A percentile compares a stretch with the other conserved stretches of the same genome.
These are phyloP conservation scores for Fusarium chuoi DNA, from an alignment of 2,329 filamentous ascomycete species.

Conservation along the genomic window DNA sequence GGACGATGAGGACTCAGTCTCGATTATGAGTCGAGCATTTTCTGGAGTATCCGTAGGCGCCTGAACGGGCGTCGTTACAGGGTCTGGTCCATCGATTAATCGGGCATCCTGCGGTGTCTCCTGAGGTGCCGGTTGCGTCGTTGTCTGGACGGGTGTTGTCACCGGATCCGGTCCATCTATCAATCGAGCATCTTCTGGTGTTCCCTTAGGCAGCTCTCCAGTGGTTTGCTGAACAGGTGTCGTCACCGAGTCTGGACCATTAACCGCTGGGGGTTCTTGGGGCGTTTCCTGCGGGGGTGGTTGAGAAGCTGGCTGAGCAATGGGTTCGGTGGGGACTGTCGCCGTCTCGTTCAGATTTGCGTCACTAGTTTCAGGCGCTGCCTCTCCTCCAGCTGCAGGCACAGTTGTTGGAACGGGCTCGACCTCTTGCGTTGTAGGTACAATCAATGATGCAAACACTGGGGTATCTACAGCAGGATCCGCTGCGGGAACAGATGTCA, in stretches of 20 bases:
- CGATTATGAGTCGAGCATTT: constrained; percentile 17
- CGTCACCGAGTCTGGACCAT: not conserved
- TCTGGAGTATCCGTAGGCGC: not conserved
- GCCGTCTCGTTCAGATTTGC: constrained; percentile 17
- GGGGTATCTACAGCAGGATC: constrained; percentile 16
- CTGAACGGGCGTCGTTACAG: constrained; percentile 1
- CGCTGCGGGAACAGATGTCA: not conserved
- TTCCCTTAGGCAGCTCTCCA: constrained; percentile 4
- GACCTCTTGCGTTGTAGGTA: constrained; percentile 16
- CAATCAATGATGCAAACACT: constrained; percentile 31
- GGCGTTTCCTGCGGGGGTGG: not conserved
- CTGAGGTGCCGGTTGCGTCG: constrained; percentile 1
- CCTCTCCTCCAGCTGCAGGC: constrained; percentile 16
- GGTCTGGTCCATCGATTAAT: constrained; percentile 7
- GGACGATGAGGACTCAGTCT: constrained; percentile 1
- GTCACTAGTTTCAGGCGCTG: constrained; percentile 11
- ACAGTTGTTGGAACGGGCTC: constrained; percentile 15
- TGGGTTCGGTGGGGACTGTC: not conserved
- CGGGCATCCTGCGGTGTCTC: constrained; percentile 17
- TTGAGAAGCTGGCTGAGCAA: constrained; percentile 18
- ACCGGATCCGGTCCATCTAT: constrained; percentile 9
- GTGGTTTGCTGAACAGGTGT: constrained; percentile 1
- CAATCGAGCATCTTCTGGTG: constrained; percentile 7
- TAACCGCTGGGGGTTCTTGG: not conserved
- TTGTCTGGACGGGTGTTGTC: constrained; percentile 2